Evolutionary conservation across 2,329 filamentous ascomycete species (phyloP).

Genomic region (Metarhizium guizhouense): DNA sequence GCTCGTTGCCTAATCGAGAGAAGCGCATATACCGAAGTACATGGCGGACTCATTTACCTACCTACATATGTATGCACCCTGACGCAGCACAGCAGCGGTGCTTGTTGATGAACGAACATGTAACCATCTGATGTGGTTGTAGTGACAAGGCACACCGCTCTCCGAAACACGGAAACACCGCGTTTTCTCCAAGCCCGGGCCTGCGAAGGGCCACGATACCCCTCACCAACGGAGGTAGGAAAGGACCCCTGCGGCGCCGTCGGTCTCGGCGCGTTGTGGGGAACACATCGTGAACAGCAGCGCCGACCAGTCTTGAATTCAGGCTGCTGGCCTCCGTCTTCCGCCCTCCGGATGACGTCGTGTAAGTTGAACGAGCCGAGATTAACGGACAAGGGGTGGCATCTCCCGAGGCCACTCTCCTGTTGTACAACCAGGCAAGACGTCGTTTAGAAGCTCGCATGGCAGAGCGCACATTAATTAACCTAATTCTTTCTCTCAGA

Average conservation of each 20-base stretch:
- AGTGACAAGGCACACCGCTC: neutral
- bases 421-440: neutral
- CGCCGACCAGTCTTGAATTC: neutral
- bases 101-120: neutral
- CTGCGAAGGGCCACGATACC: neutral
- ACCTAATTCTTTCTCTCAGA: neutral
- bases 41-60: neutral
- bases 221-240: neutral
- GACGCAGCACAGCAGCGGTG: neutral
- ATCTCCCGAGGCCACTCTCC: neutral
- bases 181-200: neutral
- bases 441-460: neutral
- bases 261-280: neutral
- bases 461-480: neutral
- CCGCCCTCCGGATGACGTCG: neutral
- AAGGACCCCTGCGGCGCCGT: neutral
- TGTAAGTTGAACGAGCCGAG: neutral
- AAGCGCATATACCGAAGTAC: neutral
- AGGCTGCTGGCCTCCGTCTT: neutral
- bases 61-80: neutral
- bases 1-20: neutral
- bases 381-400: neutral
- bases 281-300: conserved; percentile 1
- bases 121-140: neutral
- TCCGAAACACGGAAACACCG: neutral